phyloP scores from a whole-genome alignment of 345 rosid species.

The Acer saccharum region DNA sequence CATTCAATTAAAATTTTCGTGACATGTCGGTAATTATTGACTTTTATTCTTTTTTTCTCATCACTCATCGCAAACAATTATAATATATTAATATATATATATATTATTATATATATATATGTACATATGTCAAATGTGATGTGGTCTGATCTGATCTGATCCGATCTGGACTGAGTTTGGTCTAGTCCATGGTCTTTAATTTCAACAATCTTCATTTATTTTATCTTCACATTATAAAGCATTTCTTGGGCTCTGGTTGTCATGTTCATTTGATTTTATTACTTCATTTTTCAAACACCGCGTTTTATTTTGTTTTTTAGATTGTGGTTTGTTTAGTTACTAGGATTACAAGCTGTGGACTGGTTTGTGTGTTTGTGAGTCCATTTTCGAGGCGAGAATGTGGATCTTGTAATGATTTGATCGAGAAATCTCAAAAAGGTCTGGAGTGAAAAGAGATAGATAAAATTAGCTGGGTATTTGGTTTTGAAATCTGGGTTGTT shows the following conservation, averaged over 20 bases:
- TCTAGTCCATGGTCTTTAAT: background rate
- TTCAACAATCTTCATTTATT: background rate
- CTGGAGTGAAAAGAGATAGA: background rate
- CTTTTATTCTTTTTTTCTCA: background rate
- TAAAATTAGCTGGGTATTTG: slow-evolving; percentile 5
- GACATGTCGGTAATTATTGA: slow-evolving; percentile 35
- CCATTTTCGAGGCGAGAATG: slow-evolving; percentile 13
- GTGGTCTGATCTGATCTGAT: slow-evolving; percentile 23
- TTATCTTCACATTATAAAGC: background rate
- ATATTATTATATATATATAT: background rate
- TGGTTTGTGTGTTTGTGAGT: too few relatives aligned
- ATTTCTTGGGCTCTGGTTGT: background rate
- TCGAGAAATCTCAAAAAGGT: slow-evolving; percentile 16
- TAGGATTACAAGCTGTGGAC: too few relatives aligned
- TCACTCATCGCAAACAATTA: slow-evolving; percentile 1
- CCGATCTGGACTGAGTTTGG: background rate
- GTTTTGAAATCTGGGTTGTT: slow-evolving; percentile 8
- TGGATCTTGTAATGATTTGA: slow-evolving; percentile 29
- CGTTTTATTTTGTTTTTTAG: background rate
- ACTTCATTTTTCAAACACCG: background rate
- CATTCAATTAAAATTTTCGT: slow-evolving; percentile 20
- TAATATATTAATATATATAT: background rate
- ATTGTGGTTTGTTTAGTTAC: background rate
- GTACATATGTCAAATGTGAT: background rate
- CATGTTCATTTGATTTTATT: slow-evolving; percentile 9